Base-by-base conservation (phyloP, 345 rosid species). In the Gossypium stocksii region DNA sequence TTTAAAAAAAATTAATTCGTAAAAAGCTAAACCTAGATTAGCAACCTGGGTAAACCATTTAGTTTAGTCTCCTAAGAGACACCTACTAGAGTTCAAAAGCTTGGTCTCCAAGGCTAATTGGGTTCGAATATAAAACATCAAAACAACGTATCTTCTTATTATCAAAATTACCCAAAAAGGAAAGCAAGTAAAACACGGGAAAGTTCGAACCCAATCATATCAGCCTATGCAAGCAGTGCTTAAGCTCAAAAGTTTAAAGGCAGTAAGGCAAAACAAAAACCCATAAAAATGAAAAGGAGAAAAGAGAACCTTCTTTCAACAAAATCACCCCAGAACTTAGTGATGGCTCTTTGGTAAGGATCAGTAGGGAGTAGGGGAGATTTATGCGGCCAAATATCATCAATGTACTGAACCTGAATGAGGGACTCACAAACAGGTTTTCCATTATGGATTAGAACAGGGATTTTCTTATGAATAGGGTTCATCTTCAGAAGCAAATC, bases 371-470 rank as follows among this genome's bases (percentile, higher is more conserved):
- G 62, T 38, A 77, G 41, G n/a, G 69, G 70, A 16, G 57, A 61
- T 29, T 48, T 44, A n/a, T 41, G 17, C 4, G 23, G 48, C 75
- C 75, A 77, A 46, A 48, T 38, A 71, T 77, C 75, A 34, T 77
- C 79, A 16, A 77, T 51, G 54, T 77, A 77, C 43, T 77, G 70
- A 44, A 77, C 70, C 22, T 29, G 46, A 48, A 77, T 38, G 52
- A 77, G 63, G 2, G 79, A 77, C 70, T 77, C 79, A 66, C 79
- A 69, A 22, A 70, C 7, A 19, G 75, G 70, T 45, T 52, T 77
- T 13, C 79, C 75, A 2, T 49, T 29, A 14, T 70, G 61, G 46
- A 70, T 70, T 19, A 70, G 73, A 34, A 70, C 73, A 2, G 73
- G 61, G 61, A 70, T 70, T 54, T 70, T 70, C 61, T 70, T 70